Base-by-base conservation (phyloP, 2,329 filamentous ascomycete species). In the Alternaria alternata region DNA sequence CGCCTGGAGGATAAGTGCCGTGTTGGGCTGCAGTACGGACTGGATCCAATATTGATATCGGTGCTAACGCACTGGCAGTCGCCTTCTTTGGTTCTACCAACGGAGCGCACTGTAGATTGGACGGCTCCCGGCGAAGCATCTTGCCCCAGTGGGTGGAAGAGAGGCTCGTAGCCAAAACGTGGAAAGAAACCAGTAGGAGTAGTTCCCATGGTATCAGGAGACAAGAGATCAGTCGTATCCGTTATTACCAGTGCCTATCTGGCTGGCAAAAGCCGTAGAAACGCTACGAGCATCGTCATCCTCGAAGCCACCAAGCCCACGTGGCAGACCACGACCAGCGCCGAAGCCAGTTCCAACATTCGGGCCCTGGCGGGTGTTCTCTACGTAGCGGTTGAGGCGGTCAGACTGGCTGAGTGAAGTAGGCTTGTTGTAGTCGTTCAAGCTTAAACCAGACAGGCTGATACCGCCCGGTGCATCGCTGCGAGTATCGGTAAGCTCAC, bases 251-350 rank as follows among this genome's bases (percentile, higher is more conserved):
- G 92, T 93, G 57, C 93, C 94, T 68, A 97, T 89, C 80, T 98
- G 95, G 82, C 93, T 97, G 63, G 94, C 94, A 81, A 98, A 99
- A 49, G 94, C 94, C 53, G 95, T 98, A 75, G 93, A 97, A 73
- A 98, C 88, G 80, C 94, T 98, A 81, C 95, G 93, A 73, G 95
- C 93, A 76, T 98, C 95, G 68, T 99, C 95, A 69, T 99, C 95
- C 63, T 90, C 84, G 42, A 81, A 79, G 24, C 81, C 79, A 62
- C 83, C 80, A 52, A 84, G 81, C 61, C 72, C 72, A 47, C 48
- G 60, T 11, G 75, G 75, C 8, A 77, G 55, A 26, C 74, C 77
- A 82, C 81, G 73, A 78, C 82, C 63, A 75, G 81, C 74, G n/a
- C 71, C 75, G 52, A 75, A 79, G n/a, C 76, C 75, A 55, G 67